Evolutionary conservation across 179 eudicot species (phyloP).

Genomic region (Actinidia chinensis): DNA sequence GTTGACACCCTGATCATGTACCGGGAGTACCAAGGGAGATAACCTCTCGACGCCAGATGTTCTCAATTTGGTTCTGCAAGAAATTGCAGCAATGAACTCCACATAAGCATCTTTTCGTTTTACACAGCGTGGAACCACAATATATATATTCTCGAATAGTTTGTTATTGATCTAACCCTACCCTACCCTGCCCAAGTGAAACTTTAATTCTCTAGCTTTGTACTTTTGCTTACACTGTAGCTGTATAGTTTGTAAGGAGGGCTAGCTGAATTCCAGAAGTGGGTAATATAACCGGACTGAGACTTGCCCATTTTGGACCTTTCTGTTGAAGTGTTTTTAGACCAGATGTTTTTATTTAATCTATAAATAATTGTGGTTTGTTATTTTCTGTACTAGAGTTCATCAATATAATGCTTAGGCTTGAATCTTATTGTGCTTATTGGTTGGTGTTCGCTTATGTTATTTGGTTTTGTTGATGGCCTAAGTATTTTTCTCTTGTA

Average conservation of each 20-base stretch:
- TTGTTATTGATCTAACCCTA: too few relatives aligned
- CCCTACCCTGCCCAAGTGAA: conserved; percentile 13
- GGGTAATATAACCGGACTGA: conserved; percentile 24
- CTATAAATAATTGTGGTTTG: conserved; percentile 24
- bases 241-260: conserved; percentile 19
- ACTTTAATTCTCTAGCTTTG: conserved; percentile 1
- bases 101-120: background rate
- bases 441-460: background rate
- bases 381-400: conserved; percentile 6
- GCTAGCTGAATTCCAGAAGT: background rate
- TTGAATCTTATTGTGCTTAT: conserved; percentile 14
- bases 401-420: conserved; percentile 9
- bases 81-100: background rate
- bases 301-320: conserved; percentile 3
- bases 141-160: conserved; percentile 2
- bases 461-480: conserved; percentile 1
- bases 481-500: too few relatives aligned
- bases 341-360: conserved; percentile 14
- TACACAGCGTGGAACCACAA: background rate
- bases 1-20: conserved; percentile 18
- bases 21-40: conserved; percentile 18
- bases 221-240: background rate
- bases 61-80: conserved; percentile 22
- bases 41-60: conserved; percentile 17
- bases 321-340: conserved; percentile 16